Percentiles rank a stretch among this genome's conserved stretches.
Evolutionary conservation across 352 stramenopile genomes (phyloP).

Genomic region (Globisporangium emineosum): DNA sequence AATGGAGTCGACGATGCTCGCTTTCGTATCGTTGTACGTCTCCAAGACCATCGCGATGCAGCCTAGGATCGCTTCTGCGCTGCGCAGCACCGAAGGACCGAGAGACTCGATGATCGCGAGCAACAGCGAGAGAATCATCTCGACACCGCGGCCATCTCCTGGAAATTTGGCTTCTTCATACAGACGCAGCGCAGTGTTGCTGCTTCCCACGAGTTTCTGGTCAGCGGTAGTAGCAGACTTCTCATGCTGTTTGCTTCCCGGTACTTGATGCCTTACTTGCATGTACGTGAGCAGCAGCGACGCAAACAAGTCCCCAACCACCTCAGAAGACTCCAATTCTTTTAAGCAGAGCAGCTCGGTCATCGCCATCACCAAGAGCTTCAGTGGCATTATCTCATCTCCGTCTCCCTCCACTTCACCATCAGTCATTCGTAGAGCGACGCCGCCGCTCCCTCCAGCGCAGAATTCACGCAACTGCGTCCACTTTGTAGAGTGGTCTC

Average conservation of each 20-base stretch:
- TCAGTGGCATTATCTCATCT: constrained; percentile 26
- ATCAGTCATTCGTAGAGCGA: constrained; percentile 37
- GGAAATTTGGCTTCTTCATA: constrained; percentile 38
- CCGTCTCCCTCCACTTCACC: constrained; percentile 6
- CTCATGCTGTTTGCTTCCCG: not conserved
- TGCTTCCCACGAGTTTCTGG: not conserved
- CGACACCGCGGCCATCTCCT: constrained; percentile 31
- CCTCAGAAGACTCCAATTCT: constrained; percentile 54
- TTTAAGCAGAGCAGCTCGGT: constrained; percentile 59
- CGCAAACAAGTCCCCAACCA: constrained; percentile 74
- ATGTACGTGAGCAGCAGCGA: constrained; percentile 80
- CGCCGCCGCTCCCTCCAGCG: constrained; percentile 55
- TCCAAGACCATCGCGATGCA: constrained; percentile 70
- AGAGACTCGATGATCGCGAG: constrained; percentile 71
- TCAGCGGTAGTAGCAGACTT: not conserved
- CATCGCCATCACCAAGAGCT: constrained; percentile 38
- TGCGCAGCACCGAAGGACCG: constrained; percentile 69
- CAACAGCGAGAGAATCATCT: constrained; percentile 63
- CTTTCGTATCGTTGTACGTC: constrained; percentile 39
- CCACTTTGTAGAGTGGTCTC: constrained; percentile 29
- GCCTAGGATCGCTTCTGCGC: constrained; percentile 54
- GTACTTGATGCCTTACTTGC: constrained; percentile 26
- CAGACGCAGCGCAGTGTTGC: constrained; percentile 4
- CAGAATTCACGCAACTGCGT: constrained; percentile 48
- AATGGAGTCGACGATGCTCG: not conserved